Conservation (phyloP, 129 eudicot genomes). For the Dittrichia graveolens region DNA sequence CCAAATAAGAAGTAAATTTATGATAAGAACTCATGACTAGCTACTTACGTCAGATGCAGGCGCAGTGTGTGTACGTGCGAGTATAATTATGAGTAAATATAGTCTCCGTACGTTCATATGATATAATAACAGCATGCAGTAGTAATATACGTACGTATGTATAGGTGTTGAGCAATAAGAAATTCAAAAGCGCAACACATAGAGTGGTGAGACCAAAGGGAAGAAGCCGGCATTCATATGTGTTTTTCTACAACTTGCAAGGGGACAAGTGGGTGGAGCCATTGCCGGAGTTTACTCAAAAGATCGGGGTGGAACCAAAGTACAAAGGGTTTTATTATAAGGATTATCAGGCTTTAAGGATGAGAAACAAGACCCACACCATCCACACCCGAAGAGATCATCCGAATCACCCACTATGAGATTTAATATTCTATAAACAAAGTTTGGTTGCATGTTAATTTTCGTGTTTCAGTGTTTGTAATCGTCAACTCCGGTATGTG, state of each 20-base stretch:
- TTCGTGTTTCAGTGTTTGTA: not conserved
- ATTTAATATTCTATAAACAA: conserved; percentile 2
- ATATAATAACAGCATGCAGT: too few species aligned
- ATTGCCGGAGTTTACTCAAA: conserved; percentile 44
- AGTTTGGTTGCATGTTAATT: not conserved
- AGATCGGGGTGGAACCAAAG: conserved; percentile 44
- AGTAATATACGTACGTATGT: too few species aligned
- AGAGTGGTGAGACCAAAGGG: conserved; percentile 52
- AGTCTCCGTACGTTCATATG: too few species aligned
- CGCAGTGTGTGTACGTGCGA: too few species aligned
- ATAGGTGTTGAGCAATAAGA: conserved; percentile 59
- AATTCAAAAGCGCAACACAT: conserved; percentile 62
- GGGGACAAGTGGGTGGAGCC: conserved; percentile 73
- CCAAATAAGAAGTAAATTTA: too few species aligned
- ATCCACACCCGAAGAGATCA: conserved; percentile 49
- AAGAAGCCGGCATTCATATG: conserved; percentile 48
- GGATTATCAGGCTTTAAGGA: conserved; percentile 57
- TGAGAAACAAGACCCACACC: conserved; percentile 72
- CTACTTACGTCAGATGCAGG: too few species aligned
- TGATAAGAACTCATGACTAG: too few species aligned
- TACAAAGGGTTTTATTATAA: conserved; percentile 56
- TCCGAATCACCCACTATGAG: conserved; percentile 46
- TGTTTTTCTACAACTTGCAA: conserved; percentile 45
- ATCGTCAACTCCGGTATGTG: not conserved
- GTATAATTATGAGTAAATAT: too few species aligned